Conservation (phyloP, 306 rosid genomes). For the Malus sylvestris region DNA sequence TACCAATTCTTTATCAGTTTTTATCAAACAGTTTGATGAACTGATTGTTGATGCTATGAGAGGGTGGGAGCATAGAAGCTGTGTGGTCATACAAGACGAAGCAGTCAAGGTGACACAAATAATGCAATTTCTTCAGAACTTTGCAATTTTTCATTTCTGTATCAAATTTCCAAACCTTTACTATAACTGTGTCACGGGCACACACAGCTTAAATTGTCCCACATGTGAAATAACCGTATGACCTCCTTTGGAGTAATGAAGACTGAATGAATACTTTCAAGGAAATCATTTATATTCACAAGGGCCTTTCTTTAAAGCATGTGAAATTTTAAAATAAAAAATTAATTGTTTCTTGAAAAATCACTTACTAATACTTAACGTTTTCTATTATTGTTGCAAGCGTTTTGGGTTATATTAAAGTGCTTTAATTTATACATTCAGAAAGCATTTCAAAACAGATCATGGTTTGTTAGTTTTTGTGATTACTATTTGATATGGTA, state of each 20-base stretch:
- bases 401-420: background rate
- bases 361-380: background rate
- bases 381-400: background rate
- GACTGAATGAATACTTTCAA: background rate
- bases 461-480: background rate
- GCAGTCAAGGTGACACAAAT: background rate
- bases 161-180: background rate
- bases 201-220: no score
- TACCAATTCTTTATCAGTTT: constrained; percentile 24
- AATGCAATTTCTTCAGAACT: no score
- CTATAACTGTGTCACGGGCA: background rate
- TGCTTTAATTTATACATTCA: background rate
- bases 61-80: constrained; percentile 43
- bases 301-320: background rate
- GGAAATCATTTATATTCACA: background rate
- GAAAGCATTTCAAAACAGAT: background rate
- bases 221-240: no score
- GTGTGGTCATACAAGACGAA: constrained; percentile 30
- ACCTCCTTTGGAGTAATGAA: background rate
- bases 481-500: background rate
- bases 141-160: background rate
- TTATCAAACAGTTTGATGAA: constrained; percentile 46
- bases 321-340: background rate
- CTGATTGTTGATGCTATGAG: constrained; percentile 32
- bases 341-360: no score